Conservation (phyloP, 257 asterid species). For the Solanum pimpinellifolium region DNA sequence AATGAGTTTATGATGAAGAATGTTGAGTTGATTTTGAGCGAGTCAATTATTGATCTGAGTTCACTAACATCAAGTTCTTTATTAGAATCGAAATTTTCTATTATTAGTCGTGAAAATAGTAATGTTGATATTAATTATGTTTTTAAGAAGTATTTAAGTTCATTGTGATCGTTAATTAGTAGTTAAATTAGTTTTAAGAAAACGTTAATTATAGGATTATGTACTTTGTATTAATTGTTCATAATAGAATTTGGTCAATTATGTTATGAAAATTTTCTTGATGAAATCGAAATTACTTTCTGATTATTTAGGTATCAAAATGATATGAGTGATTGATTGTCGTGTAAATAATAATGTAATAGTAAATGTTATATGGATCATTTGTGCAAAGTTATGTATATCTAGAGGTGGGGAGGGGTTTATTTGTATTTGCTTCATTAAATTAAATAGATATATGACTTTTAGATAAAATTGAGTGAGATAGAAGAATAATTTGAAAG, state of each 20-base stretch:
- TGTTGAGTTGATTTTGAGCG: conserved; percentile 37
- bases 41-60: conserved; percentile 52
- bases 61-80: conserved; percentile 16
- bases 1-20: conserved; percentile 44
- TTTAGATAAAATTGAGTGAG: not conserved
- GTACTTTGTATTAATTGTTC: not conserved
- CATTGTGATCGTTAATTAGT: conserved; percentile 44
- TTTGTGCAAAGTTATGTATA: not conserved
- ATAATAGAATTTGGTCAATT: not conserved
- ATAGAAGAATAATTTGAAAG: not conserved
- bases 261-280: not conserved
- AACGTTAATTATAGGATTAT: not conserved
- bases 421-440: too few relatives aligned
- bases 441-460: too few relatives aligned
- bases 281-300: not conserved
- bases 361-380: not conserved
- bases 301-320: not conserved
- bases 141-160: conserved; percentile 43
- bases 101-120: conserved; percentile 43
- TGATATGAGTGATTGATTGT: not conserved
- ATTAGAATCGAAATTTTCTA: not conserved
- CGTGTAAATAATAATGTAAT: not conserved
- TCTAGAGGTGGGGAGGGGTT: not conserved
- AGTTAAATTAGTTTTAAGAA: not conserved
- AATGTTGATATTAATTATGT: conserved; percentile 29